Base-by-base conservation (phyloP, 2,329 filamentous ascomycete genomes). In the Venturia aucupariae region DNA sequence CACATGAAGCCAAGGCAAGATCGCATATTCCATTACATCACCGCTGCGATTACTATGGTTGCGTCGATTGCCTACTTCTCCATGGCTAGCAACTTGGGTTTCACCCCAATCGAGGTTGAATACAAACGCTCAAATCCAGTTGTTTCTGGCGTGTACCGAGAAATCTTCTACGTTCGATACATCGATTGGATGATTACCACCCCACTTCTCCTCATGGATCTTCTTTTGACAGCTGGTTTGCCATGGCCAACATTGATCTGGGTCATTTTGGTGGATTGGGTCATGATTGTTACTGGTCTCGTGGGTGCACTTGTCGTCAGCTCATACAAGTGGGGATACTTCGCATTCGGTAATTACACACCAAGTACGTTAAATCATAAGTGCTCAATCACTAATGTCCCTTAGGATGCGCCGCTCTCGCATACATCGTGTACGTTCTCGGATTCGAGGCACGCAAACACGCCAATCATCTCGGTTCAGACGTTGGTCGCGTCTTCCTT, bases 281-380 rank as follows among this genome's bases (percentile, higher is more conserved):
- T 89, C 69, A 88, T 89, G 85, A 82, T 90, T 60, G 76, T 88
- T n/a, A 83, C 82, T 27, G 85, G 85, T 30, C 80, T 89, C 6
- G 79, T 89, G 22, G 87, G 87, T 35, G 85, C 87, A 3, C 80
- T 89, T 1, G 84, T 87, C 3, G 72, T 74, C 19, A 83, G 81
- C 10, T 76, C 75, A 2, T 90, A 89, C 77, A 90, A 89, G 71
- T 89, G 84, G 84, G 85, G 85, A 1, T 90, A 86, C 74, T 88
- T 81, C 72, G 75, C 76, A 11, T 86, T 88, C 64, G 78, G 72
- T 72, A 68, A 48, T 69, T 64, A 17, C n/a, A 38, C 35, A 8
- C 7, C 5, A 38, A n/a, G 5, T 3, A 2, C 10, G 2, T 27
- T 13, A 2, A 4, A 13, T n/a, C n/a, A n/a, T 8, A 27, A 22